Evolutionary conservation across 1,139 yeast species (phyloP).

Genomic region (Yamadazyma atlantica): DNA sequence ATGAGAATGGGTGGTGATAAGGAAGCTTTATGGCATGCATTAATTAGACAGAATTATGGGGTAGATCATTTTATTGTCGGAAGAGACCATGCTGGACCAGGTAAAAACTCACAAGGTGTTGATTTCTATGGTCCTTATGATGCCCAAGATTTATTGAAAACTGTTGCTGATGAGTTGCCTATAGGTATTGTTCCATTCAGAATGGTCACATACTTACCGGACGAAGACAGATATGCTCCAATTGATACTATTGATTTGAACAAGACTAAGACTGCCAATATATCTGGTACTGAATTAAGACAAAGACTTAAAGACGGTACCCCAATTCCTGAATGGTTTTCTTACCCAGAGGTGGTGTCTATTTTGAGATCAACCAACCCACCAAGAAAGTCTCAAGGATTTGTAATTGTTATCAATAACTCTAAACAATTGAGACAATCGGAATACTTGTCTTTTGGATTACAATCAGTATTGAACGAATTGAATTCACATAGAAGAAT

Average conservation of each 20-base stretch:
- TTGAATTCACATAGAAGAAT: constrained; percentile 84
- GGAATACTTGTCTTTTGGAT: constrained; percentile 67
- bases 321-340: constrained; percentile 94
- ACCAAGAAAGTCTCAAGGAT: constrained; percentile 87
- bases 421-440: constrained; percentile 44
- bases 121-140: constrained; percentile 97
- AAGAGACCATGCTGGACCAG: constrained; percentile 98
- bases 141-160: constrained; percentile 86
- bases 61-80: constrained; percentile 97
- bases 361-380: constrained; percentile 92
- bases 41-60: constrained; percentile 94
- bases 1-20: constrained; percentile 99
- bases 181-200: constrained; percentile 95
- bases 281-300: constrained; percentile 94
- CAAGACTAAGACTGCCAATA: constrained; percentile 80
- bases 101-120: constrained; percentile 86
- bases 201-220: constrained; percentile 95
- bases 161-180: constrained; percentile 66
- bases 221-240: constrained; percentile 93
- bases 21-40: constrained; percentile 98
- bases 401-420: constrained; percentile 61
- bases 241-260: constrained; percentile 80
- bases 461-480: constrained; percentile 89
- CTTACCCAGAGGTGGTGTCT: constrained; percentile 93
- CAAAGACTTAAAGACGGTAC: constrained; percentile 83